A percentile compares a stretch with the other conserved stretches of the same genome.
phyloP scores from a whole-genome alignment of 2,329 filamentous ascomycete genomes.

The Arthrocladium fulminans region DNA sequence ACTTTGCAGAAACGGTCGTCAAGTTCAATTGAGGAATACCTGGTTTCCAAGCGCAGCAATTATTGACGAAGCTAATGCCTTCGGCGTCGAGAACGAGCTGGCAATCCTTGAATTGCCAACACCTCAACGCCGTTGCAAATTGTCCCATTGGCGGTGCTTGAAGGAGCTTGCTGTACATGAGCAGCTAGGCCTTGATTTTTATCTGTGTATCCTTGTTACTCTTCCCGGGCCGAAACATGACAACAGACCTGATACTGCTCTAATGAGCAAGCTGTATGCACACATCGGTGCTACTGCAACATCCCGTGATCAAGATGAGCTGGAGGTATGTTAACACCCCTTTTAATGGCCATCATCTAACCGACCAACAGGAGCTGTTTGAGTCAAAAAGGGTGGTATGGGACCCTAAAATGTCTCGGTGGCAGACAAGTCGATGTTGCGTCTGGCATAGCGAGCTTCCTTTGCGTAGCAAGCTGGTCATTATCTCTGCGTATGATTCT shows the following conservation, averaged over 20 bases:
- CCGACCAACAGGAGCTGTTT: constrained; percentile 7
- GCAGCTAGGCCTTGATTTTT: constrained; percentile 7
- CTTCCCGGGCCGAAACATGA: constrained; percentile 1
- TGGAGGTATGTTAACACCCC: constrained; percentile 6
- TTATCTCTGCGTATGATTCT: constrained; percentile 10
- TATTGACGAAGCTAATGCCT: constrained; percentile 5
- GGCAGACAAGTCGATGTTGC: constrained; percentile 11
- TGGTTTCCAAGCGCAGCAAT: constrained; percentile 11
- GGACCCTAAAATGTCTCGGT: constrained; percentile 5
- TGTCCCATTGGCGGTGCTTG: constrained; percentile 11
- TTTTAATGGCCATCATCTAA: too few relatives aligned
- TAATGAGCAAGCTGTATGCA: constrained; percentile 3
- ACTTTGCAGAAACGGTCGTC: constrained; percentile 8
- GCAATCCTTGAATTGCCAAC: constrained; percentile 10
- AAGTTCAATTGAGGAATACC: constrained; percentile 8
- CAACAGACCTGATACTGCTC: not conserved
- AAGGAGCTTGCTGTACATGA: constrained; percentile 10
- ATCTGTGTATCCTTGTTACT: constrained; percentile 3
- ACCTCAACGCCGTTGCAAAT: not conserved
- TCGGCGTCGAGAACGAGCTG: constrained; percentile 10
- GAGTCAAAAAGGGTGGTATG: constrained; percentile 7
- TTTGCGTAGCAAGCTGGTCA: constrained; percentile 10
- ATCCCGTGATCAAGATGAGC: constrained; percentile 1
- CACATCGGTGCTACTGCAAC: constrained; percentile 3
- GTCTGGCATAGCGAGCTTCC: constrained; percentile 13